A percentile compares a stretch with the other conserved stretches of the same genome.
Evolutionary conservation across 192 early-diverging fungal species (phyloP).

Genomic region (Chytriomyces sp.): DNA sequence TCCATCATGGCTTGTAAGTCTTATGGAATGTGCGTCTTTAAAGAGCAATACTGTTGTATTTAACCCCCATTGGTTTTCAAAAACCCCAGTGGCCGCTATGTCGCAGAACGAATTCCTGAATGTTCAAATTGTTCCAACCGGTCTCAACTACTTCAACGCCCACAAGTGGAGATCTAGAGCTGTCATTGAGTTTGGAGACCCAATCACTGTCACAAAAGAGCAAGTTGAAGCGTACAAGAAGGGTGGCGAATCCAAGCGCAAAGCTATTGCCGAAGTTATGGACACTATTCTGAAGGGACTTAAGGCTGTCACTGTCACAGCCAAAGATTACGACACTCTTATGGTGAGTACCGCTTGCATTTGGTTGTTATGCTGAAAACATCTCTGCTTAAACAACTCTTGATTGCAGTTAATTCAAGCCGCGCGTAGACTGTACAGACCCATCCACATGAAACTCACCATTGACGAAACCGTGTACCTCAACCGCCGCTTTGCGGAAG

Average conservation of each 20-base stretch:
- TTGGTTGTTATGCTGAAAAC: neutral
- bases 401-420: slow-evolving; percentile 82
- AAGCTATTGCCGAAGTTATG: slow-evolving; percentile 81
- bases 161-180: slow-evolving; percentile 92
- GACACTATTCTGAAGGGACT: slow-evolving; percentile 78
- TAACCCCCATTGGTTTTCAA: slow-evolving; percentile 65
- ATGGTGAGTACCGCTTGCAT: slow-evolving; percentile 57
- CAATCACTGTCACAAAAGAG: slow-evolving; percentile 78
- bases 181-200: slow-evolving; percentile 96
- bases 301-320: slow-evolving; percentile 89
- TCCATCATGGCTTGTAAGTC: slow-evolving; percentile 54
- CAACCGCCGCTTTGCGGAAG: slow-evolving; percentile 78
- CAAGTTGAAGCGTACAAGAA: slow-evolving; percentile 81
- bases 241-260: slow-evolving; percentile 83
- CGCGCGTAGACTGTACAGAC: slow-evolving; percentile 90
- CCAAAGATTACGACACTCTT: slow-evolving; percentile 89
- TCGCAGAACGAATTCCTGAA: slow-evolving; percentile 78
- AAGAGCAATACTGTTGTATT: neutral
- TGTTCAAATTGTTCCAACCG: slow-evolving; percentile 91
- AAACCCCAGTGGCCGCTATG: slow-evolving; percentile 77
- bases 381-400: neutral
- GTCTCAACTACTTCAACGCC: slow-evolving; percentile 96
- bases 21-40: neutral
- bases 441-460: slow-evolving; percentile 80
- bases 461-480: slow-evolving; percentile 87